Percentiles rank a stretch among this genome's conserved stretches.
Evolutionary conservation across 2,329 filamentous ascomycete species (phyloP).

Genomic region (Epichloe sibirici): DNA sequence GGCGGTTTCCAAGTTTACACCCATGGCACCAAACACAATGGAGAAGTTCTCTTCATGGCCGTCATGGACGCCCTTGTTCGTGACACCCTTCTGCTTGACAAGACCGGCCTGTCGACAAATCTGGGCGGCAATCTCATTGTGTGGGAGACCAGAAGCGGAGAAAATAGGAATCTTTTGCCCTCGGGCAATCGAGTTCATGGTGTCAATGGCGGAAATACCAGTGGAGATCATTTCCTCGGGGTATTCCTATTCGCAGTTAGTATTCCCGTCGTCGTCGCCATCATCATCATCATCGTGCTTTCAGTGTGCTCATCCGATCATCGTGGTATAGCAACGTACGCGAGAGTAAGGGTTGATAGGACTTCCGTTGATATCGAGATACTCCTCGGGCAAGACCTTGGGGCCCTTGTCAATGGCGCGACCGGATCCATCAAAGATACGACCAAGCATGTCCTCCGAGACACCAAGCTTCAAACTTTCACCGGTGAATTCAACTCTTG

Average conservation of each 20-base stretch:
- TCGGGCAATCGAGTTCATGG: constrained; percentile 95
- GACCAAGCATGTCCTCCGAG: constrained; percentile 98
- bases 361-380: constrained; percentile 96
- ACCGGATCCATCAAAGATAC: constrained; percentile 96
- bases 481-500: constrained; percentile 93
- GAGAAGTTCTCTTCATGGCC: constrained; percentile 99
- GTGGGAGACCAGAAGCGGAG: constrained; percentile 92
- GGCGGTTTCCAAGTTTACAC: constrained; percentile 98
- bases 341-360: constrained; percentile 97
- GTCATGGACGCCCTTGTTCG: constrained; percentile 92
- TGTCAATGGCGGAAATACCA: constrained; percentile 97
- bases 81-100: constrained; percentile 63
- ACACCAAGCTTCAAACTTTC: constrained; percentile 97
- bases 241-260: constrained; percentile 55
- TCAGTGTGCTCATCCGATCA: not conserved
- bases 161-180: constrained; percentile 99
- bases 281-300: not conserved
- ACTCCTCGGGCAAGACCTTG: constrained; percentile 95
- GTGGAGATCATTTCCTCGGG: constrained; percentile 99
- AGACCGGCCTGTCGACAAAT: constrained; percentile 95
- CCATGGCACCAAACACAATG: constrained; percentile 98
- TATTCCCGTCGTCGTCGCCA: not conserved
- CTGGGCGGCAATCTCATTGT: constrained; percentile 98
- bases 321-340: constrained; percentile 36
- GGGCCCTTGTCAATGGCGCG: constrained; percentile 98